Evolutionary conservation across 257 asterid species (phyloP).

Genomic region (Nemophila menziesii): DNA sequence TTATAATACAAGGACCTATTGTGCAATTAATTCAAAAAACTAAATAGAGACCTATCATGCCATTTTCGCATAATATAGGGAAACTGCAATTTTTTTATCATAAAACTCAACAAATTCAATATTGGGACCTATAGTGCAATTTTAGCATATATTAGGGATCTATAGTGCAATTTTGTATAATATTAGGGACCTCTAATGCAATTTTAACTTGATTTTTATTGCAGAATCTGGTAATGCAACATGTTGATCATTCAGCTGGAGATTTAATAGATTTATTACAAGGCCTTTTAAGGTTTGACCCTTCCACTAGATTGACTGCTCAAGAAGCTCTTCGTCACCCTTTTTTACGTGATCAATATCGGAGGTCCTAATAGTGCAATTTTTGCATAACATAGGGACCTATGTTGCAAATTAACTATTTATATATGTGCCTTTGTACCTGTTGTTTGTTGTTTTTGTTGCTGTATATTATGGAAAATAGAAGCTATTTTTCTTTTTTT

Average conservation of each 20-base stretch:
- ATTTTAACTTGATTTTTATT: not conserved
- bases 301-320: slow-evolving; percentile 29
- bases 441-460: not conserved
- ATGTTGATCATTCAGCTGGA: slow-evolving; percentile 44
- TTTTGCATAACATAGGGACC: too few relatives aligned
- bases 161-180: not conserved
- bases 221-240: slow-evolving; percentile 46
- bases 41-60: too few relatives aligned
- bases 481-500: not conserved
- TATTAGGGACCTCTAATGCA: not conserved
- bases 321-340: slow-evolving; percentile 38
- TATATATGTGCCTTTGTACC: not conserved
- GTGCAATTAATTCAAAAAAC: too few relatives aligned
- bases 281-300: slow-evolving; percentile 37
- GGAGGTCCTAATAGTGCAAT: slow-evolving; percentile 12
- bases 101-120: too few relatives aligned
- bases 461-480: not conserved
- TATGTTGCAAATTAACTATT: not conserved
- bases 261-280: slow-evolving; percentile 38
- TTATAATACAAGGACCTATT: too few relatives aligned
- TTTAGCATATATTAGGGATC: too few relatives aligned
- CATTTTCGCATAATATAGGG: too few relatives aligned
- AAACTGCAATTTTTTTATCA: too few relatives aligned
- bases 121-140: not conserved
- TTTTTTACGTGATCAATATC: slow-evolving; percentile 25